phyloP scores from a whole-genome alignment of 176 grass and related monocot genomes.

The Themeda triandra region DNA sequence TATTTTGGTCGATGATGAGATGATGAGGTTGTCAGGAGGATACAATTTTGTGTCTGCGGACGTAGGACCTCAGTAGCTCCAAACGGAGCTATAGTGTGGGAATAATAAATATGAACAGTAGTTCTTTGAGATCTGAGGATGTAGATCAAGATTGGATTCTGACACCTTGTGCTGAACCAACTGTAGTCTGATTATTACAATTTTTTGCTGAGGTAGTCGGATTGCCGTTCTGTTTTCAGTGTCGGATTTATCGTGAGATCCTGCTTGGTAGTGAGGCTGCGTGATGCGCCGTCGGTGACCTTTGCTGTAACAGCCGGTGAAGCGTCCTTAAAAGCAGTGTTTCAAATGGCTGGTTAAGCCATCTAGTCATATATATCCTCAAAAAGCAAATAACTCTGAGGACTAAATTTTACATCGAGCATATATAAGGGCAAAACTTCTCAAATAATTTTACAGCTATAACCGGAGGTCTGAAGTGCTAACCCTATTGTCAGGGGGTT shows the following conservation, averaged over 20 bases:
- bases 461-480: too few species aligned
- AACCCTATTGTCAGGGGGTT: too few species aligned
- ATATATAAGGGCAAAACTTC: too few species aligned
- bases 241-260: background rate
- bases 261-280: too few species aligned
- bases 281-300: too few species aligned
- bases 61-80: background rate
- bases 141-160: conserved; percentile 25
- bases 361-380: too few species aligned
- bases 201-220: background rate
- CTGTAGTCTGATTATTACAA: background rate
- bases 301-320: too few species aligned
- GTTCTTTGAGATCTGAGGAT: conserved; percentile 8
- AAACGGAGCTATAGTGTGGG: conserved; percentile 14
- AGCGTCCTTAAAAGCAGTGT: too few species aligned
- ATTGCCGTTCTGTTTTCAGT: background rate
- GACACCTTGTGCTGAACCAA: conserved; percentile 14
- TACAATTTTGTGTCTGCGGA: conserved; percentile 42
- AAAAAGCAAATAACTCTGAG: too few species aligned
- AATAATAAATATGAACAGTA: conserved; percentile 9
- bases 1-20: conserved; percentile 1
- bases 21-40: conserved; percentile 23
- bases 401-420: too few species aligned
- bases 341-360: too few species aligned
- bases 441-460: too few species aligned